Evolutionary conservation across 1,139 yeast genomes (phyloP).

Genomic region (Spencermartinsiella ligniputridi): DNA sequence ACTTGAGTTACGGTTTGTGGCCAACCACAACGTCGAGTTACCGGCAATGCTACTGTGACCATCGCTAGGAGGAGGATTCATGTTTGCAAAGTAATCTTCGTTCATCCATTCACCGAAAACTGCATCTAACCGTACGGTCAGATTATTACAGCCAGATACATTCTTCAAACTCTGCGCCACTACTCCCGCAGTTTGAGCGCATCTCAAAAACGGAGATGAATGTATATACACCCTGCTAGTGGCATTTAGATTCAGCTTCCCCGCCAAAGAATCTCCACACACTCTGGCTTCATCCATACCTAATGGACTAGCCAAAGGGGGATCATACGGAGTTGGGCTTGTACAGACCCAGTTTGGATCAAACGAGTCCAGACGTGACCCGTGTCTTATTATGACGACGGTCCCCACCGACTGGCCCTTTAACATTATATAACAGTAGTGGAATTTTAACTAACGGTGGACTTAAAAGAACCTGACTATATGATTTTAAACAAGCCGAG

Average conservation of each 20-base stretch:
- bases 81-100: conserved; percentile 34
- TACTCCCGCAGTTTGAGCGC: conserved; percentile 35
- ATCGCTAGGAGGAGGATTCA: conserved; percentile 36
- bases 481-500: too few relatives aligned
- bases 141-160: conserved; percentile 5
- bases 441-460: too few relatives aligned
- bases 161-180: conserved; percentile 23
- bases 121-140: conserved; percentile 31
- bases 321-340: conserved; percentile 36
- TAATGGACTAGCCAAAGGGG: conserved; percentile 31
- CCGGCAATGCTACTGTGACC: conserved; percentile 28
- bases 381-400: conserved; percentile 35
- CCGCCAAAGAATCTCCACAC: conserved; percentile 16
- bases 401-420: conserved; percentile 7
- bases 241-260: conserved; percentile 4
- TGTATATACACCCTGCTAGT: conserved; percentile 26
- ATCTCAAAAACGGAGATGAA: conserved; percentile 38
- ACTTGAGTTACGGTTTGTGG: conserved; percentile 15
- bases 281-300: conserved; percentile 30
- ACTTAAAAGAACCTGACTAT: too few relatives aligned
- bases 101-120: conserved; percentile 40
- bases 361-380: conserved; percentile 31
- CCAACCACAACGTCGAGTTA: conserved; percentile 25
- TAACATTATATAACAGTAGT: too few relatives aligned
- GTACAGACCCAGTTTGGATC: conserved; percentile 30